A percentile compares a stretch with the other conserved stretches of the same genome.
These are phyloP conservation scores for Penicillium sp. DNA, from an alignment of 2,329 filamentous ascomycete genomes.

Conservation along the genomic window DNA sequence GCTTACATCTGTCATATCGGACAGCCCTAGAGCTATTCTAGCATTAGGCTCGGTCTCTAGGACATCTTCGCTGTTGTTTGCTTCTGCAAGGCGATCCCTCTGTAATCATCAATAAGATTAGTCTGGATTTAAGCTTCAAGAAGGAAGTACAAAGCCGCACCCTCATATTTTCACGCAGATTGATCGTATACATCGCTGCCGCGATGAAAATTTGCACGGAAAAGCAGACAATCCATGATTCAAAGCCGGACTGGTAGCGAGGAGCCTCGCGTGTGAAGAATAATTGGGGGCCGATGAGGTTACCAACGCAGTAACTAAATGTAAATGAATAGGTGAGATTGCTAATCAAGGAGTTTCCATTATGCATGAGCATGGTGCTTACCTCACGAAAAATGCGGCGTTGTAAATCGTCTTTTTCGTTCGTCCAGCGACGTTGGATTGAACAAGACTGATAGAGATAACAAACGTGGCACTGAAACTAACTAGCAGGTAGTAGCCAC, in stretches of 20 bases:
- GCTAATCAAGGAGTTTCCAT: no score
- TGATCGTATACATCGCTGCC: neutral
- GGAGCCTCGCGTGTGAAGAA: slow-evolving; percentile 42
- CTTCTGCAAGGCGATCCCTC: neutral
- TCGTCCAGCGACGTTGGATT: slow-evolving; percentile 39
- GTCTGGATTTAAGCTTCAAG: neutral
- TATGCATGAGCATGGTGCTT: slow-evolving; percentile 28
- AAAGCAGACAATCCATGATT: slow-evolving; percentile 15
- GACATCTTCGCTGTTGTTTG: neutral
- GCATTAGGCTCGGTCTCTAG: neutral
- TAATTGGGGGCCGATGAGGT: slow-evolving; percentile 44
- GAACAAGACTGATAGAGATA: slow-evolving; percentile 31
- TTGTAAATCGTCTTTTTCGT: slow-evolving; percentile 50
- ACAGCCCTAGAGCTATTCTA: neutral
- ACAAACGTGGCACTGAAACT: slow-evolving; percentile 33
- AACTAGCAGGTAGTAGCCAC: slow-evolving; percentile 5
- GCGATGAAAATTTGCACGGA: neutral
- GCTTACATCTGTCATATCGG: neutral
- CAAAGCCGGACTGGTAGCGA: slow-evolving; percentile 16
- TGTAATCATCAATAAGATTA: neutral
- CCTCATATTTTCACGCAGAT: neutral
- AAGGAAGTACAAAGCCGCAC: neutral
- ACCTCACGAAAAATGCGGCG: slow-evolving; percentile 26
- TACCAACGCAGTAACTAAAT: slow-evolving; percentile 44
- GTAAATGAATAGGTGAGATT: slow-evolving; percentile 34